Conservation (phyloP, 1,284 basidiomycete species). For the Boletus calvinii region DNA sequence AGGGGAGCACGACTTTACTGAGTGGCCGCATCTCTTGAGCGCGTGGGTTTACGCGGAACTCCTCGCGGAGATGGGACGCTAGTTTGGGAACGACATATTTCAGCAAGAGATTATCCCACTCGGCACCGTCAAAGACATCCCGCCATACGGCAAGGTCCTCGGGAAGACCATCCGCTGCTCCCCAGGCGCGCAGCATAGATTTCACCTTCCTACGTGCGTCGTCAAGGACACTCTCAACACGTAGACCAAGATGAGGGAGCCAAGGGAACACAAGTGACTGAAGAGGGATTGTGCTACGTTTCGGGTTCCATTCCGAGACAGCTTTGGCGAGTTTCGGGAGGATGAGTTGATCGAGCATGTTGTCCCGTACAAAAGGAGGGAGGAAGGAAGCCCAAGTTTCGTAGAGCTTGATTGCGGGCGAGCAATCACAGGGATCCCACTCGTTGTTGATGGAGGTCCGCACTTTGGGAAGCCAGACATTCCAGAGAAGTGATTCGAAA, state of each 20-base stretch:
- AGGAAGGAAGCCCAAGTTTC: conserved; percentile 88
- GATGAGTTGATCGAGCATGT: conserved; percentile 93
- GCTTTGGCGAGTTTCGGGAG: conserved; percentile 87
- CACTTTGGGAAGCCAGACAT: conserved; percentile 92
- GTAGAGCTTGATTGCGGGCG: conserved; percentile 78
- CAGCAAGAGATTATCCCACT: conserved; percentile 92
- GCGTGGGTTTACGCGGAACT: conserved; percentile 87
- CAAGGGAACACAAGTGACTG: conserved; percentile 92
- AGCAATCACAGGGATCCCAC: conserved; percentile 78
- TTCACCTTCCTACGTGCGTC: conserved; percentile 87
- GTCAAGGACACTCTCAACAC: conserved; percentile 77
- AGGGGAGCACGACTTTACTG: conserved; percentile 67
- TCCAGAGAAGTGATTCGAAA: conserved; percentile 94
- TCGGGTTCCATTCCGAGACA: conserved; percentile 81
- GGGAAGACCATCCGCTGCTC: conserved; percentile 71
- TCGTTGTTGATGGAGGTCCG: conserved; percentile 90
- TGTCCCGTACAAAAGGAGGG: conserved; percentile 90
- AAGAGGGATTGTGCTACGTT: conserved; percentile 57
- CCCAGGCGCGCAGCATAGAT: conserved; percentile 77
- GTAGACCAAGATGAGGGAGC: conserved; percentile 83
- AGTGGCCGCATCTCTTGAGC: conserved; percentile 86
- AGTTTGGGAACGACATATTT: conserved; percentile 92
- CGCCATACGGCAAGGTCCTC: conserved; percentile 77
- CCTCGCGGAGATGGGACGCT: conserved; percentile 72
- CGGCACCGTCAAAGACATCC: conserved; percentile 74